phyloP scores from a whole-genome alignment of 176 grass and related monocot species.

The Pontederia crassipes region DNA sequence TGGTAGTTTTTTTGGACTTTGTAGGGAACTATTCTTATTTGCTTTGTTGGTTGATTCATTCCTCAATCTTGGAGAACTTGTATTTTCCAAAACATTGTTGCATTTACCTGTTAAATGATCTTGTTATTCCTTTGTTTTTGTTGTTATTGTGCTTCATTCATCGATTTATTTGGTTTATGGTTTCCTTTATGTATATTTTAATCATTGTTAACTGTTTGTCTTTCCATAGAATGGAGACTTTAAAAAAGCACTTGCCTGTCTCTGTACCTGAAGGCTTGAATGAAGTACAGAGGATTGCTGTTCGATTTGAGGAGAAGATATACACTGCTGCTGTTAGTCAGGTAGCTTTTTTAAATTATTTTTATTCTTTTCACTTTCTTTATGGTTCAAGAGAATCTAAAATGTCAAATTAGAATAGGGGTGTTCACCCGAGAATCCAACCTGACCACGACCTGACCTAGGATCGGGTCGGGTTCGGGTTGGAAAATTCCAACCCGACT shows the following conservation, averaged over 20 bases:
- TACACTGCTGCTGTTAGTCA: conserved; percentile 43
- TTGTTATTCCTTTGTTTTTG: not conserved
- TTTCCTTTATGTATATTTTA: not conserved
- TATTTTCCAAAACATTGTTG: not conserved
- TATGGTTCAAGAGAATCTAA: no score
- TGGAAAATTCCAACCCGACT: no score
- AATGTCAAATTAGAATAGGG: no score
- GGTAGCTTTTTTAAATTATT: conserved; percentile 20
- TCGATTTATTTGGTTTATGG: not conserved
- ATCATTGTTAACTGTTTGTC: not conserved
- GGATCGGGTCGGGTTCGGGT: no score
- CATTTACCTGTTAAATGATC: not conserved
- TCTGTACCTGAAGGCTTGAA: conserved; percentile 47
- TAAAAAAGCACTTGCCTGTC: conserved; percentile 64
- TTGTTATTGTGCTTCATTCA: not conserved
- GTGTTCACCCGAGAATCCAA: no score
- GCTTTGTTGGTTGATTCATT: no score
- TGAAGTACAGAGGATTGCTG: conserved; percentile 64
- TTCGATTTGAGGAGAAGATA: conserved; percentile 64
- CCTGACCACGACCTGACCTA: no score
- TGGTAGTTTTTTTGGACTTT: no score
- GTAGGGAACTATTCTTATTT: no score
- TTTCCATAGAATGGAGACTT: conserved; percentile 55
- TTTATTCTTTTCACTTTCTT: not conserved
- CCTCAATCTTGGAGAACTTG: no score